These are phyloP conservation scores for Paecilomyces formosus DNA, from an alignment of 2,329 filamentous ascomycete genomes.

Conservation along the genomic window DNA sequence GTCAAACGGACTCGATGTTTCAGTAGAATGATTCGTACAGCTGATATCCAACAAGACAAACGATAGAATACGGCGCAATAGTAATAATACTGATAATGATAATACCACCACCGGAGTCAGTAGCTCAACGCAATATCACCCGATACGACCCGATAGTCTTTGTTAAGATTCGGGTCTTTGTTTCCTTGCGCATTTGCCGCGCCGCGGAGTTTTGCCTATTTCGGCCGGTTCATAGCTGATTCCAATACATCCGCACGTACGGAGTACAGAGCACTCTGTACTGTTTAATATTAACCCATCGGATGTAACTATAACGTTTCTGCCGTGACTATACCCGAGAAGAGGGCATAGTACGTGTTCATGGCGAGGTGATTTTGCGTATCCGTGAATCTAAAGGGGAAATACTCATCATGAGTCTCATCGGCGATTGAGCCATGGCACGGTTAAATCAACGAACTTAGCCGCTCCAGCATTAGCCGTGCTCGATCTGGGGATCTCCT, in stretches of 20 bases:
- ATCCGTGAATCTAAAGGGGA: neutral
- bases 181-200: neutral
- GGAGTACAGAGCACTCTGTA: too few relatives aligned
- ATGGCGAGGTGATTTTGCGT: neutral
- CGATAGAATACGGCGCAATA: neutral
- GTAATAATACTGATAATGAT: neutral
- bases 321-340: too few relatives aligned
- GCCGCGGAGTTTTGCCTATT: neutral
- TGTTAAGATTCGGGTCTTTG: neutral
- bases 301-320: too few relatives aligned
- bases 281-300: too few relatives aligned
- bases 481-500: neutral
- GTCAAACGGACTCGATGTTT: neutral
- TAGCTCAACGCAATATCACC: too few relatives aligned
- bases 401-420: neutral
- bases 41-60: neutral
- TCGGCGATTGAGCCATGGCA: neutral
- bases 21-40: neutral
- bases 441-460: neutral
- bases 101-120: neutral
- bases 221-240: neutral
- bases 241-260: neutral
- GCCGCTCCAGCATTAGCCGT: neutral
- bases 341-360: neutral
- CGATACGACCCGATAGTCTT: neutral